Conservation (phyloP, 768 basidiomycete genomes). For the Boletus rubescentipes region DNA sequence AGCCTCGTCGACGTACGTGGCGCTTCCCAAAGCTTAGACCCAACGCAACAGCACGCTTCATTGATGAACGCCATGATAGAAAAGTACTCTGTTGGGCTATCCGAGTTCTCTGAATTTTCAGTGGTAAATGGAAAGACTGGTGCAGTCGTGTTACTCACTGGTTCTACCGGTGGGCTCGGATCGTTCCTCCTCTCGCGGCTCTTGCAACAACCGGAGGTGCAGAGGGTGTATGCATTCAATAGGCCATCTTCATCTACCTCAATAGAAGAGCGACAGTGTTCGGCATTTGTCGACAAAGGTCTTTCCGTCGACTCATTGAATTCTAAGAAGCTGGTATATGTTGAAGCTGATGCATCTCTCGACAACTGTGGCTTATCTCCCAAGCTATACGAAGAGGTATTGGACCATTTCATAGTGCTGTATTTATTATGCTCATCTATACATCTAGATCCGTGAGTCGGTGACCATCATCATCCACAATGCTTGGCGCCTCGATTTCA, state of each 20-base stretch:
- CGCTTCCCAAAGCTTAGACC: background rate
- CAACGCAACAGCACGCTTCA: background rate
- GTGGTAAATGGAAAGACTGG: background rate
- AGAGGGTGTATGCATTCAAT: conserved; percentile 25
- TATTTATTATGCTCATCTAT: background rate
- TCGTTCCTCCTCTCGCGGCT: conserved; percentile 35
- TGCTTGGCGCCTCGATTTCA: conserved; percentile 36
- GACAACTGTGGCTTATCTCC: conserved; percentile 29
- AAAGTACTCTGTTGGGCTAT: background rate
- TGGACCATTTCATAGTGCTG: too few relatives aligned
- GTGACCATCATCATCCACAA: conserved; percentile 31
- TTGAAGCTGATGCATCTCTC: conserved; percentile 38
- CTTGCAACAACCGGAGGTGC: conserved; percentile 19
- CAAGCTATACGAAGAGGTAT: conserved; percentile 32
- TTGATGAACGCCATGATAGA: conserved; percentile 30
- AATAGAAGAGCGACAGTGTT: conserved; percentile 26
- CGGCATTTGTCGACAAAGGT: conserved; percentile 34
- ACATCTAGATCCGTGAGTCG: conserved; percentile 10
- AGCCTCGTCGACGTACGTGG: background rate
- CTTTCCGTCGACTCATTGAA: conserved; percentile 30
- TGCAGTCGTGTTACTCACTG: conserved; percentile 33
- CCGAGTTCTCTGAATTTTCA: background rate
- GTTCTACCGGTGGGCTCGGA: conserved; percentile 44
- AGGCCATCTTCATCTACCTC: background rate
- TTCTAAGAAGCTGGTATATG: conserved; percentile 33